Evolutionary conservation across 306 rosid species (phyloP).

Genomic region (Citrullus colocynthis): DNA sequence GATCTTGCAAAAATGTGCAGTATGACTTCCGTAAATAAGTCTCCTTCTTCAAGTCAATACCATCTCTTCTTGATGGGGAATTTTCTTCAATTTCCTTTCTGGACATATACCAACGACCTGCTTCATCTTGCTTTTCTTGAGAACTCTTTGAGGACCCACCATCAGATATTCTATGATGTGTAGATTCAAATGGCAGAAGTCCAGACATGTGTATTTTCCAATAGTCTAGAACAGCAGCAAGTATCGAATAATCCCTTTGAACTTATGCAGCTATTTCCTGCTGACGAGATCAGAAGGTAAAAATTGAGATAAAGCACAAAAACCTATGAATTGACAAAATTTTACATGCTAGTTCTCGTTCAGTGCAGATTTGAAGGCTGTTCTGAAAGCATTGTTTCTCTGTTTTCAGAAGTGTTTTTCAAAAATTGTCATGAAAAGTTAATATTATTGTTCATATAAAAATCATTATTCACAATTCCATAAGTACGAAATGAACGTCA

Average conservation of each 20-base stretch:
- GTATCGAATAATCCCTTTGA: neutral
- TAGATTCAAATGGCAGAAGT: slow-evolving; percentile 22
- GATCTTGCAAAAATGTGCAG: slow-evolving; percentile 88
- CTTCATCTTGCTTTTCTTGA: slow-evolving; percentile 30
- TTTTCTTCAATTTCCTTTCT: slow-evolving; percentile 80
- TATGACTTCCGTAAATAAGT: slow-evolving; percentile 85
- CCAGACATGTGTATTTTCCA: slow-evolving; percentile 26
- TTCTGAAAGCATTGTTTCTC: neutral
- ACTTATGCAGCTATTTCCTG: slow-evolving; percentile 5
- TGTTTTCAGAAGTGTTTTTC: neutral
- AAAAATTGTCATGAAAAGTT: neutral
- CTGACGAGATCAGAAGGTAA: neutral
- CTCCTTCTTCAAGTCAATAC: slow-evolving; percentile 87
- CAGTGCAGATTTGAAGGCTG: neutral
- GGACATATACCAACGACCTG: slow-evolving; percentile 63
- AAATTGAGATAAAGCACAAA: neutral
- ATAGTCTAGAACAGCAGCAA: neutral
- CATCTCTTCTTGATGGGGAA: slow-evolving; percentile 81
- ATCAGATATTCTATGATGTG: slow-evolving; percentile 33
- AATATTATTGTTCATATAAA: neutral
- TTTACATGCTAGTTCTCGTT: neutral
- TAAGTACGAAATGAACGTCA: neutral
- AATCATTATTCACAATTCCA: neutral
- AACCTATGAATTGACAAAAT: neutral
- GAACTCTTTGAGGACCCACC: slow-evolving; percentile 20